Evolutionary conservation across 2,329 filamentous ascomycete species (phyloP).

Genomic region (Epicoccum sorghinum): DNA sequence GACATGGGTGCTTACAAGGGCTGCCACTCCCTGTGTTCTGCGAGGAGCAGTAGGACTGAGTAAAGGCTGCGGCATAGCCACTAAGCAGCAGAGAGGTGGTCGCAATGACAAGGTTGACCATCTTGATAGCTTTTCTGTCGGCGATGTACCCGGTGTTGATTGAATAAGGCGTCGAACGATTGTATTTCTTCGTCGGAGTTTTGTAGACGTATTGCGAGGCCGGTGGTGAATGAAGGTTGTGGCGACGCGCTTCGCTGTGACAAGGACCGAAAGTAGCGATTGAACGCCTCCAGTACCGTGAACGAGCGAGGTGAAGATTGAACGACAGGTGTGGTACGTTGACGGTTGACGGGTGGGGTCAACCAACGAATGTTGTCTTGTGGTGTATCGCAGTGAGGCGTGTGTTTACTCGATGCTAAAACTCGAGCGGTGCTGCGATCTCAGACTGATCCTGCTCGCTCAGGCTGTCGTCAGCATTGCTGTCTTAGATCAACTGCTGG

Average conservation of each 20-base stretch:
- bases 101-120: constrained; percentile 25
- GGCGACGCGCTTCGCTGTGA: constrained; percentile 14
- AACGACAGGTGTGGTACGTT: not conserved
- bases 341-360: constrained; percentile 11
- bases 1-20: constrained; percentile 39
- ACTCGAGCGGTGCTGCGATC: not conserved
- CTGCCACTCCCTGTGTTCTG: constrained; percentile 49
- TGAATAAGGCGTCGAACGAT: not conserved
- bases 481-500: constrained; percentile 16
- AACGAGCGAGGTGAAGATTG: constrained; percentile 10
- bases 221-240: constrained; percentile 16
- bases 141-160: not conserved
- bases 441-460: constrained; percentile 16
- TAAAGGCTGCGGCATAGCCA: constrained; percentile 19
- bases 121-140: constrained; percentile 1
- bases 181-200: constrained; percentile 5
- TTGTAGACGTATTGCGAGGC: not conserved
- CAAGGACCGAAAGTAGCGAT: constrained; percentile 26
- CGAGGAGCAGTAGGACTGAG: constrained; percentile 52
- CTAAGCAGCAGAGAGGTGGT: constrained; percentile 25
- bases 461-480: constrained; percentile 32
- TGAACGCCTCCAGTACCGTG: constrained; percentile 30
- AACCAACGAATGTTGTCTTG: constrained; percentile 14
- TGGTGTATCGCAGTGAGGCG: constrained; percentile 11
- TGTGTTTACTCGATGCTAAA: not conserved